Conservation (phyloP, 768 basidiomycete genomes). For the Lactarius sp. region DNA sequence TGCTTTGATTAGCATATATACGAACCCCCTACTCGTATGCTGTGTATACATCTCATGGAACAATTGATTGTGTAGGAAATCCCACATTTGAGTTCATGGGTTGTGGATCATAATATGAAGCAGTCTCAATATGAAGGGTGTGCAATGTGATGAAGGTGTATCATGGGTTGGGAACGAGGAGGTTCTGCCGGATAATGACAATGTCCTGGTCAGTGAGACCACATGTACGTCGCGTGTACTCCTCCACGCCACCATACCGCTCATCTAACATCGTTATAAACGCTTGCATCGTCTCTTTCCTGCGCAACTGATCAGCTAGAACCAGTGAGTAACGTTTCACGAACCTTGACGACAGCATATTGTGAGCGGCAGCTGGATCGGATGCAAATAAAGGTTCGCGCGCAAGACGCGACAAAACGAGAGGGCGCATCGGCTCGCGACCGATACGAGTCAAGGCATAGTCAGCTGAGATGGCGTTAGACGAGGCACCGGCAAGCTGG, state of each 20-base stretch:
- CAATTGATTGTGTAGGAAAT: background rate
- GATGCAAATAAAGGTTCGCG: constrained; percentile 71
- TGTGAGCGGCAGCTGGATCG: constrained; percentile 70
- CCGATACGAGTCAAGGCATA: constrained; percentile 76
- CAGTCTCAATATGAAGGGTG: background rate
- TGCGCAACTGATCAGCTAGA: constrained; percentile 28
- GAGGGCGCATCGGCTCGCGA: constrained; percentile 70
- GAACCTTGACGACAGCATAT: constrained; percentile 77
- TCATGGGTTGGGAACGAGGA: constrained; percentile 34
- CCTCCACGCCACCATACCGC: constrained; percentile 64
- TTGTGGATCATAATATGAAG: background rate
- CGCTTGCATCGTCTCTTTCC: constrained; percentile 72
- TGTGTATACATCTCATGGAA: background rate
- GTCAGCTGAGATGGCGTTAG: constrained; percentile 61
- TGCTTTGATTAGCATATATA: background rate
- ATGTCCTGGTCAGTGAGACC: constrained; percentile 62
- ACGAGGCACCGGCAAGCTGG: constrained; percentile 68
- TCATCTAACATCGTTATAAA: constrained; percentile 57
- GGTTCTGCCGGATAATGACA: constrained; percentile 49
- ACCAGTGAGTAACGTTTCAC: constrained; percentile 22
- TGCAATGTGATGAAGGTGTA: background rate
- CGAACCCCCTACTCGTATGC: background rate
- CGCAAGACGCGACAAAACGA: constrained; percentile 60
- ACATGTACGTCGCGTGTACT: constrained; percentile 53
- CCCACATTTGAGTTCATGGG: background rate